phyloP scores from a whole-genome alignment of 2,329 filamentous ascomycete species.

The Coniella lustricola region DNA sequence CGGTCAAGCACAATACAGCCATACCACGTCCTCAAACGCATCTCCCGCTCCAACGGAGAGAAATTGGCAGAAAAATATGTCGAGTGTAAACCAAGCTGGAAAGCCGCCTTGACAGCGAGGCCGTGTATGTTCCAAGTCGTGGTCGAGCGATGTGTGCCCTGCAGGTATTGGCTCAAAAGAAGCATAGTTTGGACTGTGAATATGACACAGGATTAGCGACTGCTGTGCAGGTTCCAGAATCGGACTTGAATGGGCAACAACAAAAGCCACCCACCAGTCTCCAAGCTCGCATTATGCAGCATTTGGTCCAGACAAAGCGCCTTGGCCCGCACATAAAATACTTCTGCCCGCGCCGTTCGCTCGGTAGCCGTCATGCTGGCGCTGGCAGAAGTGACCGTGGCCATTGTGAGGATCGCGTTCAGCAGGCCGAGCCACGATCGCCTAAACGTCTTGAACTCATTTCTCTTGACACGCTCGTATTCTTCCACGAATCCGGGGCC shows the following conservation, averaged over 20 bases:
- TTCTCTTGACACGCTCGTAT: conserved; percentile 12
- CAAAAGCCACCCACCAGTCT: conserved; percentile 28
- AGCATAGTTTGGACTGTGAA: conserved; percentile 39
- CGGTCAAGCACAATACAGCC: conserved; percentile 41
- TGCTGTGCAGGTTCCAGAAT: too few species aligned
- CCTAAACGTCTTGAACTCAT: conserved; percentile 27
- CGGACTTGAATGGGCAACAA: not conserved
- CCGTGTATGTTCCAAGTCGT: conserved; percentile 49
- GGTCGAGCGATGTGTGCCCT: conserved; percentile 45
- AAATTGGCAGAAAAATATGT: conserved; percentile 28
- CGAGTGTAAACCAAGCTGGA: conserved; percentile 46
- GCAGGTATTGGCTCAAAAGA: conserved; percentile 42
- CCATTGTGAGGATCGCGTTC: conserved; percentile 44
- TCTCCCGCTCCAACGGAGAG: conserved; percentile 36
- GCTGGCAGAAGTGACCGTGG: conserved; percentile 28
- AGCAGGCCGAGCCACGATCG: conserved; percentile 44
- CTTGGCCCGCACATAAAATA: conserved; percentile 37
- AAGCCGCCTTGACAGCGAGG: conserved; percentile 41
- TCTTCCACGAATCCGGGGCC: conserved; percentile 16
- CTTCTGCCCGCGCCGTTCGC: conserved; percentile 33
- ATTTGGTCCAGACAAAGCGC: conserved; percentile 36
- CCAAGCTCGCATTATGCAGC: conserved; percentile 34
- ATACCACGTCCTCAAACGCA: conserved; percentile 42
- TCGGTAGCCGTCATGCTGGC: conserved; percentile 25
- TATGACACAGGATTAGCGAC: too few species aligned